A percentile compares a stretch with the other conserved stretches of the same genome.
Evolutionary conservation across 1,284 basidiomycete genomes (phyloP).

Genomic region (Xerocomus cyaneibrunnescens): DNA sequence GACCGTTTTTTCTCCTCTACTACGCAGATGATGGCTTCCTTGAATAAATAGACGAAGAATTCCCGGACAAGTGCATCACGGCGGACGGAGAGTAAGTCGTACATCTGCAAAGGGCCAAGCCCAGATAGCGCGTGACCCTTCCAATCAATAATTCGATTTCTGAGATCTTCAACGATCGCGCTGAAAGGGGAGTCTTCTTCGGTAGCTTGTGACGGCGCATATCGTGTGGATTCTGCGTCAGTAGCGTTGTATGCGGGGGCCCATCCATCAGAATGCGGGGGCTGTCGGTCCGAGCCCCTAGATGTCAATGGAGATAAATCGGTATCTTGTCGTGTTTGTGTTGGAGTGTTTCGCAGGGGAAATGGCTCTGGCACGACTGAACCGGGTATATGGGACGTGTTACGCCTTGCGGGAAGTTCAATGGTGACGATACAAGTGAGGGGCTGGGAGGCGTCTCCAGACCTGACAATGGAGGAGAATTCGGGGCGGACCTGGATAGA

Average conservation of each 20-base stretch:
- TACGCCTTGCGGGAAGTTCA: constrained; percentile 78
- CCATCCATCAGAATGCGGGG: constrained; percentile 35
- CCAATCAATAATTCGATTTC: constrained; percentile 89
- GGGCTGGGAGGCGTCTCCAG: constrained; percentile 69
- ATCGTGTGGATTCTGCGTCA: constrained; percentile 31
- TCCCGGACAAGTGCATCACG: constrained; percentile 86
- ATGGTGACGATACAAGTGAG: constrained; percentile 90
- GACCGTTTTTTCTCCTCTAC: constrained; percentile 89
- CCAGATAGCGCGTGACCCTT: constrained; percentile 87
- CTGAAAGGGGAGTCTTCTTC: constrained; percentile 71
- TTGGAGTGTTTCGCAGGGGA: constrained; percentile 30
- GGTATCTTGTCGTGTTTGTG: constrained; percentile 36
- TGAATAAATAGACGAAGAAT: constrained; percentile 95
- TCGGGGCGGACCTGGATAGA: constrained; percentile 88
- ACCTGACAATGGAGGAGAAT: constrained; percentile 77
- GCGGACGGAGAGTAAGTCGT: constrained; percentile 86
- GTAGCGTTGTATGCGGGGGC: constrained; percentile 24
- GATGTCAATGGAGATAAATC: constrained; percentile 34
- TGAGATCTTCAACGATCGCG: constrained; percentile 83
- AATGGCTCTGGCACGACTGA: constrained; percentile 53
- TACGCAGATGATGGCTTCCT: constrained; percentile 95
- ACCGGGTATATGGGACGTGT: constrained; percentile 54
- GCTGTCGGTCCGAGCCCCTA: constrained; percentile 24
- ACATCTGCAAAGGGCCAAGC: constrained; percentile 87
- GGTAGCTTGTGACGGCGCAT: constrained; percentile 23